Conservation (phyloP, 495 filamentous ascomycete genomes). For the Mycothermus thermophilus region DNA sequence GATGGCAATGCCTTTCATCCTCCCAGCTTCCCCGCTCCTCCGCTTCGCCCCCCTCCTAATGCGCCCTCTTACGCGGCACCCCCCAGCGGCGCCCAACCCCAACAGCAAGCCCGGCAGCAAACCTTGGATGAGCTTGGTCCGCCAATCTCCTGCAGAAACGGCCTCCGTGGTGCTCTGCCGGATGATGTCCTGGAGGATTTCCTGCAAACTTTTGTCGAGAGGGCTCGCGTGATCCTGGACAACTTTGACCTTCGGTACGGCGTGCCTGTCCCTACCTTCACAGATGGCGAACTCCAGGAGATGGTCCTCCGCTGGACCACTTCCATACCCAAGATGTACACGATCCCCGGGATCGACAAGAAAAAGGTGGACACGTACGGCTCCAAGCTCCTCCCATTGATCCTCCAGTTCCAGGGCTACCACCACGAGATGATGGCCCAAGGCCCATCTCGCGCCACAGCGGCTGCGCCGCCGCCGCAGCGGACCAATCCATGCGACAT, state of each 20-base stretch:
- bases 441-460: background rate
- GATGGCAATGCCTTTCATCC: constrained; percentile 49
- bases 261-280: constrained; percentile 57
- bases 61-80: no score
- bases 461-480: constrained; percentile 2
- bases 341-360: constrained; percentile 53
- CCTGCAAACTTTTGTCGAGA: constrained; percentile 52
- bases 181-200: constrained; percentile 33
- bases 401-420: constrained; percentile 39
- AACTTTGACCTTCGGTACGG: constrained; percentile 49
- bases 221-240: constrained; percentile 53
- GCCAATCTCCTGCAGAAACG: constrained; percentile 59
- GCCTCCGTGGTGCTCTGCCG: constrained; percentile 44
- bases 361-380: constrained; percentile 63
- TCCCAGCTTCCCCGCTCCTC: constrained; percentile 11
- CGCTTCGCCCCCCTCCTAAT: constrained; percentile 26
- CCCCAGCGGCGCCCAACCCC: no score
- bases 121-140: constrained; percentile 38
- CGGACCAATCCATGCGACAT: constrained; percentile 49
- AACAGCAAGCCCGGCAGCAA: constrained; percentile 11
- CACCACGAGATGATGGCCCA: constrained; percentile 46
- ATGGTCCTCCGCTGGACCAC: constrained; percentile 69
- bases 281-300: constrained; percentile 61
- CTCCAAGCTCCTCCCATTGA: constrained; percentile 47
- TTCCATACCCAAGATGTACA: constrained; percentile 43